Conservation (phyloP, 2,329 filamentous ascomycete genomes). For the Saccharata proteae region DNA sequence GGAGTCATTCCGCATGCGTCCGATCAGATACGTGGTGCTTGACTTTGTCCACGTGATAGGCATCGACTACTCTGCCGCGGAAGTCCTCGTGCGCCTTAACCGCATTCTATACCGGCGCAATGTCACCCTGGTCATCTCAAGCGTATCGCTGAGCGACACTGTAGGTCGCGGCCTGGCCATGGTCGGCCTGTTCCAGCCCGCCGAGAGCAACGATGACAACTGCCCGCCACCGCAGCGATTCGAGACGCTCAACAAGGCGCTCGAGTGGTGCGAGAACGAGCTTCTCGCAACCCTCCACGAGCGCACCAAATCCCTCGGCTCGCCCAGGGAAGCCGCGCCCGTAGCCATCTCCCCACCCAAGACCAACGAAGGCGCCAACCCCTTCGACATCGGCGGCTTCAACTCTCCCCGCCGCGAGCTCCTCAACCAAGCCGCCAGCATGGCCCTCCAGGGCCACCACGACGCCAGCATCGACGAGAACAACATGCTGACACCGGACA, state of each 20-base stretch:
- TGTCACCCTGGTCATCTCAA: conserved; percentile 72
- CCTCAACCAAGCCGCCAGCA: conserved; percentile 66
- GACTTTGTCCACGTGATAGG: conserved; percentile 85
- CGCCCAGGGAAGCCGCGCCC: conserved; percentile 29
- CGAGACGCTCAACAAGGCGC: conserved; percentile 78
- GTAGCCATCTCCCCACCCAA: conserved; percentile 18
- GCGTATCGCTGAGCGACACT: conserved; percentile 62
- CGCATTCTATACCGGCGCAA: conserved; percentile 65
- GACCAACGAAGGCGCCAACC: conserved; percentile 15
- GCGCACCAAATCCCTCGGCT: conserved; percentile 24
- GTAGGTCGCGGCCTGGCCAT: conserved; percentile 70
- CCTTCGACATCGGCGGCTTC: conserved; percentile 39
- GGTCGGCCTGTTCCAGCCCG: conserved; percentile 62
- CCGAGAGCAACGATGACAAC: conserved; percentile 53
- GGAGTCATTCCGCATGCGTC: conserved; percentile 61
- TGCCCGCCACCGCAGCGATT: conserved; percentile 50
- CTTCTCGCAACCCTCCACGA: conserved; percentile 55
- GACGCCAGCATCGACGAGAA: conserved; percentile 10
- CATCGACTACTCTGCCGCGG: conserved; percentile 89
- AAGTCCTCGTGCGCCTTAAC: conserved; percentile 88
- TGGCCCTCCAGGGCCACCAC: conserved; percentile 45
- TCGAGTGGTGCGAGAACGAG: conserved; percentile 93
- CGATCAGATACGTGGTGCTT: conserved; percentile 80
- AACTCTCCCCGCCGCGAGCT: conserved; percentile 73
- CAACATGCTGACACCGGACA: conserved; percentile 41